A percentile compares a stretch with the other conserved stretches of the same genome.
Conservation (phyloP, 345 rosid species). For the Angophora floribunda region DNA sequence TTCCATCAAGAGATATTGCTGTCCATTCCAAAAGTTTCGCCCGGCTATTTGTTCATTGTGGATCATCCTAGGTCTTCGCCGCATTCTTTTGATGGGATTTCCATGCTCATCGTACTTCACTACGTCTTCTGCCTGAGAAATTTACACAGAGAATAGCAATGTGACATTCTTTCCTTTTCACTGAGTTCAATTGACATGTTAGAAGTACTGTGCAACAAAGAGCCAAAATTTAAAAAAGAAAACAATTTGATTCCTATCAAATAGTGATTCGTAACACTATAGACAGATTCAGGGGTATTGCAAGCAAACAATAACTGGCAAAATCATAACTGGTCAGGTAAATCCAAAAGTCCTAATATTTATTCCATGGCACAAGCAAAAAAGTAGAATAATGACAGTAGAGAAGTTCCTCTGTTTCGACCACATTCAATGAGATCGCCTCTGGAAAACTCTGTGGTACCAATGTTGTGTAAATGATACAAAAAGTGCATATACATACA, state of each 20-base stretch:
- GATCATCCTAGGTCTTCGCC: slow-evolving; percentile 41
- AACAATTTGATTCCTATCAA: background rate
- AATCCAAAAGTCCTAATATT: background rate
- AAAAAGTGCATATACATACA: background rate
- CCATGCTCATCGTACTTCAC: slow-evolving; percentile 63
- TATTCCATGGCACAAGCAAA: background rate
- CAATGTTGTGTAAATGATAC: background rate
- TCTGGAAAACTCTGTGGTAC: background rate
- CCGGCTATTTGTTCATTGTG: slow-evolving; percentile 55
- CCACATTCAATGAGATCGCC: background rate
- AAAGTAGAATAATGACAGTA: background rate
- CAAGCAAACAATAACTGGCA: background rate
- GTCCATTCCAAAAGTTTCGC: slow-evolving; percentile 67
- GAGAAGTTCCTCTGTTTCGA: background rate
- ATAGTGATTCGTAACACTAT: background rate
- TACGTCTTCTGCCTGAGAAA: slow-evolving; percentile 55
- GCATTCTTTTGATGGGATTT: slow-evolving; percentile 62
- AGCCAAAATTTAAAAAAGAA: background rate
- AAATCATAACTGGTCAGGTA: background rate
- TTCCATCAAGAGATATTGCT: slow-evolving; percentile 37
- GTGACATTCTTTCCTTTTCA: background rate
- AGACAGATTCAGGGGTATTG: background rate
- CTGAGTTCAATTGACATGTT: background rate
- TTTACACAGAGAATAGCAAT: background rate
- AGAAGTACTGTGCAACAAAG: background rate